Conservation (phyloP, 2,329 filamentous ascomycete species). For the Amylocarpus encephaloides region DNA sequence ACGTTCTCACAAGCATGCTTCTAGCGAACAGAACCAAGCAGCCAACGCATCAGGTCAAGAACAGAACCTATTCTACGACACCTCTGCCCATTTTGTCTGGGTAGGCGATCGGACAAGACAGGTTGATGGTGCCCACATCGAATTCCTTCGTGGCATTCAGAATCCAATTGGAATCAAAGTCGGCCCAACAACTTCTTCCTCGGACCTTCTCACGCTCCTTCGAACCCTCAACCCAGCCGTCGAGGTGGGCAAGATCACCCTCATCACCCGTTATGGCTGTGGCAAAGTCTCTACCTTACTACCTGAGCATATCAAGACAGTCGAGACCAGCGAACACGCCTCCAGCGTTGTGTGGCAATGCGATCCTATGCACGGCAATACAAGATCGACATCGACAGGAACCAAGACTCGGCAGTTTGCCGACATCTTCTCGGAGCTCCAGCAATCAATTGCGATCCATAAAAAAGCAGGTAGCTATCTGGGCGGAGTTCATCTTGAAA, state of each 20-base stretch:
- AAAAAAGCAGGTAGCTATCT: constrained; percentile 77
- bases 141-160: constrained; percentile 93
- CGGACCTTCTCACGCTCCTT: constrained; percentile 73
- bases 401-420: constrained; percentile 91
- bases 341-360: constrained; percentile 86
- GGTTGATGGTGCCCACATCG: constrained; percentile 86
- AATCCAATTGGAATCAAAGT: constrained; percentile 98
- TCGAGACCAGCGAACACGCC: constrained; percentile 67
- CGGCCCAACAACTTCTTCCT: constrained; percentile 71
- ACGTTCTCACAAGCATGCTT: constrained; percentile 59
- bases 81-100: constrained; percentile 95
- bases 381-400: constrained; percentile 60
- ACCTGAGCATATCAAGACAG: constrained; percentile 79
- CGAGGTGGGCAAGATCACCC: constrained; percentile 86
- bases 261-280: constrained; percentile 93
- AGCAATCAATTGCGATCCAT: constrained; percentile 78
- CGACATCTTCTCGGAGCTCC: constrained; percentile 83
- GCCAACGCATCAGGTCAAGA: constrained; percentile 21
- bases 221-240: constrained; percentile 76
- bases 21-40: constrained; percentile 32
- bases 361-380: constrained; percentile 96
- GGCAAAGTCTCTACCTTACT: constrained; percentile 68
- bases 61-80: constrained; percentile 71
- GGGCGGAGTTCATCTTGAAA: constrained; percentile 88
- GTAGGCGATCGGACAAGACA: constrained; percentile 95